These are phyloP conservation scores for Clavispora fructus DNA, from an alignment of 805 yeast species.

Conservation along the genomic window DNA sequence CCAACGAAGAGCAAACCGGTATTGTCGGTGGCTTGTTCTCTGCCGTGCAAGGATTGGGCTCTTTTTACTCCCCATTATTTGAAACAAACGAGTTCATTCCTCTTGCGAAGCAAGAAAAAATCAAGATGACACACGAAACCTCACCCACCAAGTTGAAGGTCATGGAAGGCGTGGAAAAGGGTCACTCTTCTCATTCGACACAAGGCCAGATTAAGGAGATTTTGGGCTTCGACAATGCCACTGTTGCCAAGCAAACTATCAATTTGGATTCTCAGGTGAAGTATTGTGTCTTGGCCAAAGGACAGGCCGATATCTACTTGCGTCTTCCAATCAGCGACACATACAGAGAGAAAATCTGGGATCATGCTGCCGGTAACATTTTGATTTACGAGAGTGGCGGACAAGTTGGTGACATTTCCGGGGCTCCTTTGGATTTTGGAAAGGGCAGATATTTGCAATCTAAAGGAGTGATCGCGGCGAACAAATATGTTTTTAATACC, in stretches of 20 bases:
- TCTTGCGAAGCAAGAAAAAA: conserved; percentile 28
- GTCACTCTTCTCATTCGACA: conserved; percentile 87
- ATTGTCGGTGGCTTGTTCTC: conserved; percentile 67
- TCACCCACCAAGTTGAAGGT: conserved; percentile 52
- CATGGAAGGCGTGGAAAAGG: conserved; percentile 92
- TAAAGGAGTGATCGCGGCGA: conserved; percentile 91
- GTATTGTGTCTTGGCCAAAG: conserved; percentile 85
- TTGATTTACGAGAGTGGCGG: conserved; percentile 91
- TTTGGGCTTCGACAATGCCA: conserved; percentile 43
- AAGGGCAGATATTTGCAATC: conserved; percentile 75
- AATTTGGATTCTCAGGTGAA: conserved; percentile 95
- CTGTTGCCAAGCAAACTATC: conserved; percentile 56
- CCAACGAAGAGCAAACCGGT: conserved; percentile 30
- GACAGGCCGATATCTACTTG: conserved; percentile 87
- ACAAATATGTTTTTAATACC: conserved; percentile 39
- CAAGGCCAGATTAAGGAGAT: conserved; percentile 68
- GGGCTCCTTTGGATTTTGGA: conserved; percentile 73
- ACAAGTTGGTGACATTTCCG: conserved; percentile 76
- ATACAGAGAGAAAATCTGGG: conserved; percentile 96
- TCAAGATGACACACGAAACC: conserved; percentile 49
- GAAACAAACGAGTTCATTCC: conserved; percentile 28
- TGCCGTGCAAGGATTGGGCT: conserved; percentile 64
- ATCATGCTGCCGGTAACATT: conserved; percentile 94
- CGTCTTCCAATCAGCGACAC: conserved; percentile 74
- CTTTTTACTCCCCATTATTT: conserved; percentile 48